These are phyloP conservation scores for Metschnikowia picachoensis DNA, from an alignment of 805 yeast species.

Conservation along the genomic window DNA sequence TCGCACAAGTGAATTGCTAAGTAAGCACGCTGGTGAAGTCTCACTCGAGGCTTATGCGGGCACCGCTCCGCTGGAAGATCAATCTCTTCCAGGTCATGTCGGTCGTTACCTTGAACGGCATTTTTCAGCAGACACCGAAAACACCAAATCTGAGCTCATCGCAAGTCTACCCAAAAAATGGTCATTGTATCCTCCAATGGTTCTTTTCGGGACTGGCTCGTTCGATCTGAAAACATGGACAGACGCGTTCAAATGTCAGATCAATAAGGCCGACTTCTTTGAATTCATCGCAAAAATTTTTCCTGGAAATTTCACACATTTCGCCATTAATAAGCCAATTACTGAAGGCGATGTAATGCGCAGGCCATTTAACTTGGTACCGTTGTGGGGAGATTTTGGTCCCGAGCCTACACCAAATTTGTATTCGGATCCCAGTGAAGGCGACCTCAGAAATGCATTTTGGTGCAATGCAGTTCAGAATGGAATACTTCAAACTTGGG, in stretches of 20 bases:
- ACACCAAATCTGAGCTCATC: neutral
- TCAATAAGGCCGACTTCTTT: slow-evolving; percentile 17
- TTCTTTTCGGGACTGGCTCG: slow-evolving; percentile 50
- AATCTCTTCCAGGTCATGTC: neutral
- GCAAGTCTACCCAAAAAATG: slow-evolving; percentile 47
- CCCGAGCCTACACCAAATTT: slow-evolving; percentile 28
- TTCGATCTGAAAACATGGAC: slow-evolving; percentile 41
- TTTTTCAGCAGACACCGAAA: too few relatives aligned
- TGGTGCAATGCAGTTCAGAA: slow-evolving; percentile 75
- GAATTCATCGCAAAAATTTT: slow-evolving; percentile 5
- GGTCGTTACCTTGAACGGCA: neutral
- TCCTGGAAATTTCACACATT: slow-evolving; percentile 41
- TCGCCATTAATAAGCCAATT: slow-evolving; percentile 73
- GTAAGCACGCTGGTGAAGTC: neutral
- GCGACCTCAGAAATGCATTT: slow-evolving; percentile 51
- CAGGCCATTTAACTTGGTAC: slow-evolving; percentile 57
- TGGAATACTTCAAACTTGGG: slow-evolving; percentile 77
- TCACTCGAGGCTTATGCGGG: neutral
- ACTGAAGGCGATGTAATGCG: slow-evolving; percentile 52
- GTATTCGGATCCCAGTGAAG: slow-evolving; percentile 18
- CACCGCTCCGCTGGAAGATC: neutral
- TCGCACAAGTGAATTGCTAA: neutral
- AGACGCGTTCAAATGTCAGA: neutral
- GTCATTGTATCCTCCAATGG: slow-evolving; percentile 64
- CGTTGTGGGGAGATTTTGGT: slow-evolving; percentile 67